Percentiles rank a stretch among this genome's conserved stretches.
These are phyloP conservation scores for Chaetothyriales sp. DNA, from an alignment of 2,329 filamentous ascomycete genomes.

Conservation along the genomic window DNA sequence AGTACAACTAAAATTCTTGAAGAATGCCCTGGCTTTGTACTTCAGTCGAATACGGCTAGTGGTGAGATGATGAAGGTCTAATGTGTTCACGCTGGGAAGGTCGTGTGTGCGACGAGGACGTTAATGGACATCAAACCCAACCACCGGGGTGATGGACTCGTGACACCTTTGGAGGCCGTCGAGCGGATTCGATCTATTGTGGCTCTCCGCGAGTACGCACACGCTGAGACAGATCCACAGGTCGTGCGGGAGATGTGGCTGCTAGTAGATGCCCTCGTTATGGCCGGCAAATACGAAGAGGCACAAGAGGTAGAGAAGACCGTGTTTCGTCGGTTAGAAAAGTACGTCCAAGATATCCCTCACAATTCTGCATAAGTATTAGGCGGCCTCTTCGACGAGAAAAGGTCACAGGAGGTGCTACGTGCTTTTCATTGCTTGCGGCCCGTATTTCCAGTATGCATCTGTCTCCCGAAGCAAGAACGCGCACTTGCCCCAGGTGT, in stretches of 20 bases:
- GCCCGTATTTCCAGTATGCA: too few relatives aligned
- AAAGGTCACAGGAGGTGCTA: neutral
- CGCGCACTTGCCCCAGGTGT: too few relatives aligned
- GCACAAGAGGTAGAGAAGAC: constrained; percentile 1
- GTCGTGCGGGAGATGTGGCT: constrained; percentile 5
- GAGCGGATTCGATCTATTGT: constrained; percentile 2
- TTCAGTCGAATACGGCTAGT: neutral
- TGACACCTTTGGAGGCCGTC: neutral
- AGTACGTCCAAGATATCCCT: constrained; percentile 5
- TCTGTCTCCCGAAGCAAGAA: too few relatives aligned
- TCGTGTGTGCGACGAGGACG: constrained; percentile 2
- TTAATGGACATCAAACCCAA: constrained; percentile 3
- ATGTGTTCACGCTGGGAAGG: neutral
- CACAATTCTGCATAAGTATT: constrained; percentile 1
- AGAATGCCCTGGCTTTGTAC: neutral
- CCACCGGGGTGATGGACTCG: neutral
- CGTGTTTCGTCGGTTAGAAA: constrained; percentile 1
- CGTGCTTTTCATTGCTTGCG: too few relatives aligned
- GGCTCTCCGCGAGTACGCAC: constrained; percentile 3
- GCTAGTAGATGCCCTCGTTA: constrained; percentile 1
- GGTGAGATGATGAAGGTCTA: neutral
- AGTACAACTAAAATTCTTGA: constrained; percentile 1
- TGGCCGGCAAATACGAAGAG: constrained; percentile 1
- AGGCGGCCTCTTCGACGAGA: neutral
- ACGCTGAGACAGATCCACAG: constrained; percentile 1